Evolutionary conservation across 2,329 filamentous ascomycete genomes (phyloP), one percentile per base, ranked within the genome.

Genomic region (Colletotrichum spinosum): DNA sequence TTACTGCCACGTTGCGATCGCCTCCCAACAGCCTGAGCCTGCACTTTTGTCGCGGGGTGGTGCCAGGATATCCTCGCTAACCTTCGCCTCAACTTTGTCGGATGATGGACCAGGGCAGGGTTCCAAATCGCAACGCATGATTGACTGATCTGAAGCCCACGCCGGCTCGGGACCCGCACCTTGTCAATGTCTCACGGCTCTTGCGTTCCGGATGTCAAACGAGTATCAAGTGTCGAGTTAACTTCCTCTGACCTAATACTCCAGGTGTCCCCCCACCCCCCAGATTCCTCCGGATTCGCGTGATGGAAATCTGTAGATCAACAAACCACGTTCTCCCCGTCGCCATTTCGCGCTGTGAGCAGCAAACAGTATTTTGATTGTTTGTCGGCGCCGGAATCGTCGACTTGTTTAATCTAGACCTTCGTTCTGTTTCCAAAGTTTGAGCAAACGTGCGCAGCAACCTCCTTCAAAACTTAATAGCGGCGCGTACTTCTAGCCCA

Each of bases 101-200:
- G 57, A 65, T 50, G 52, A 53, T 63, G 25, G 46, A 39, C 48
- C 33, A 62, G 48, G 52, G 39, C 59, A 41, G 52, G 57, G 45
- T 8, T 44, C 35, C 33, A 2, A 35, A 37, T 35, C 46, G 38
- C 7, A 10, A 45, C 17, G 61, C 57, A 65, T 61, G 34, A 55
- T 55, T 11, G 34, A 37, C 45, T 35, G 48, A 45, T 33, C 46
- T 15, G 38, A 56, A 38, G 12, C 45, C 35, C 25, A 48, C 25
- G 17, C 15, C 46, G 52, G 55, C 42, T 48, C 52, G 35, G 38
- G 33, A 61, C 58, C 59, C 63, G 48, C 52, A 48, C 34, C 25
- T 25, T 63, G 63, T 62, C 63, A 65, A 48, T 44, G 63, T 65
- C 63, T 65, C 63, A 65, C 58, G 62, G 62, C 52, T 52, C 38